A percentile compares a stretch with the other conserved stretches of the same genome.
These are phyloP conservation scores for Xylaria intraflava DNA, from an alignment of 495 filamentous ascomycete genomes.

Conservation along the genomic window DNA sequence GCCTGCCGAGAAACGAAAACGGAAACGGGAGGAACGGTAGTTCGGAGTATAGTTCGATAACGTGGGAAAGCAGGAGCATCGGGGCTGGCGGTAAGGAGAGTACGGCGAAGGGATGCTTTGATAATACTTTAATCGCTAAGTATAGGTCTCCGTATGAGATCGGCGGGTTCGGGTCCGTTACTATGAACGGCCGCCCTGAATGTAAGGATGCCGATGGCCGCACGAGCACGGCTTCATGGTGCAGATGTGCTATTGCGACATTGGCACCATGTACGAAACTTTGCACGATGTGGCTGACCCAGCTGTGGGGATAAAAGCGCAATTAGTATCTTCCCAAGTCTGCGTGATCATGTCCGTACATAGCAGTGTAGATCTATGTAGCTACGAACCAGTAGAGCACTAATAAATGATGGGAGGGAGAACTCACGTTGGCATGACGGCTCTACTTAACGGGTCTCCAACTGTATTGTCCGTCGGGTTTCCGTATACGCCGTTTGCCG, in stretches of 20 bases:
- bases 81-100: constrained; percentile 35
- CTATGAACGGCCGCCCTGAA: constrained; percentile 26
- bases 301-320: constrained; percentile 16
- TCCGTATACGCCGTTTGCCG: constrained; percentile 54
- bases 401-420: neutral
- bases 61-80: constrained; percentile 43
- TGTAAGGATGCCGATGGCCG: neutral
- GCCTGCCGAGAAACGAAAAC: constrained; percentile 33
- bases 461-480: constrained; percentile 48
- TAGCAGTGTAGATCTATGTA: constrained; percentile 18
- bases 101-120: constrained; percentile 25
- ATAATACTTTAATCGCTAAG: constrained; percentile 22
- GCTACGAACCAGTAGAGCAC: constrained; percentile 18
- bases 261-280: constrained; percentile 53
- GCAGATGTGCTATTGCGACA: constrained; percentile 51
- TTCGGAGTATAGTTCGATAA: constrained; percentile 45
- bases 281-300: constrained; percentile 45
- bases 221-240: constrained; percentile 29
- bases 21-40: constrained; percentile 26
- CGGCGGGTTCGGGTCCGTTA: constrained; percentile 37
- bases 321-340: neutral
- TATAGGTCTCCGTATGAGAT: constrained; percentile 31
- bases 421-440: constrained; percentile 40
- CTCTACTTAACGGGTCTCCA: constrained; percentile 32
- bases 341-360: neutral